A percentile compares a stretch with the other conserved stretches of the same genome.
Evolutionary conservation across 345 rosid genomes (phyloP).

Genomic region (Eucalyptus erythrocorys): DNA sequence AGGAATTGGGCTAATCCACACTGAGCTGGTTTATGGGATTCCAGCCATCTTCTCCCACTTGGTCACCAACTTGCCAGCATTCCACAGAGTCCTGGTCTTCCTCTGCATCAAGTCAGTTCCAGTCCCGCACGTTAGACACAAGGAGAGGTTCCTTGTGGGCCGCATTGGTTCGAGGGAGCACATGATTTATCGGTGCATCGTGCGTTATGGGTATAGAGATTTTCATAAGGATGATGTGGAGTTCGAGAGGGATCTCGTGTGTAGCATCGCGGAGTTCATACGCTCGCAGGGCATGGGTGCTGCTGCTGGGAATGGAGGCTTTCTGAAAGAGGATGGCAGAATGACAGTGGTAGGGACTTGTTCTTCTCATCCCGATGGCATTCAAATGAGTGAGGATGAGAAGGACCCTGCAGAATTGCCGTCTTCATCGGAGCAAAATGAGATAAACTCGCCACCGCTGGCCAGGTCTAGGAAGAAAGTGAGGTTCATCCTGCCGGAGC

Average conservation of each 20-base stretch:
- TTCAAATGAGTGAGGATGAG: constrained; percentile 44
- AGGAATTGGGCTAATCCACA: constrained; percentile 85
- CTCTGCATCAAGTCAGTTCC: constrained; percentile 97
- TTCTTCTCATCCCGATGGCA: constrained; percentile 46
- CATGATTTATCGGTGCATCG: constrained; percentile 84
- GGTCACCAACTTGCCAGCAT: constrained; percentile 94
- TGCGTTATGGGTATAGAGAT: constrained; percentile 81
- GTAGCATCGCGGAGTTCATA: constrained; percentile 78
- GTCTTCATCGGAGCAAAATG: not conserved
- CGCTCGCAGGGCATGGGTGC: constrained; percentile 32
- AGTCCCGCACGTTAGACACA: constrained; percentile 78
- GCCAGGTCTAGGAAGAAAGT: constrained; percentile 45
- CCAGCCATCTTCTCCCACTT: constrained; percentile 97
- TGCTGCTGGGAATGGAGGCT: not conserved
- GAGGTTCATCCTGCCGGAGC: constrained; percentile 62
- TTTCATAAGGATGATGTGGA: constrained; percentile 82
- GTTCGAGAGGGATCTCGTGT: constrained; percentile 86
- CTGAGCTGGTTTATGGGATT: constrained; percentile 85
- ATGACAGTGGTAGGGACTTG: constrained; percentile 85
- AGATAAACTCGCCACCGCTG: constrained; percentile 33
- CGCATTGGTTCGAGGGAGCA: constrained; percentile 66
- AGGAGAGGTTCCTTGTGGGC: constrained; percentile 81
- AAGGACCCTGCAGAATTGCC: not conserved
- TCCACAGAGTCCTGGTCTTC: constrained; percentile 80
- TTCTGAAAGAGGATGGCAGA: constrained; percentile 20